Percentiles rank a stretch among this genome's conserved stretches.
Conservation (phyloP, 441 rosid genomes). For the Populus trichocarpa region DNA sequence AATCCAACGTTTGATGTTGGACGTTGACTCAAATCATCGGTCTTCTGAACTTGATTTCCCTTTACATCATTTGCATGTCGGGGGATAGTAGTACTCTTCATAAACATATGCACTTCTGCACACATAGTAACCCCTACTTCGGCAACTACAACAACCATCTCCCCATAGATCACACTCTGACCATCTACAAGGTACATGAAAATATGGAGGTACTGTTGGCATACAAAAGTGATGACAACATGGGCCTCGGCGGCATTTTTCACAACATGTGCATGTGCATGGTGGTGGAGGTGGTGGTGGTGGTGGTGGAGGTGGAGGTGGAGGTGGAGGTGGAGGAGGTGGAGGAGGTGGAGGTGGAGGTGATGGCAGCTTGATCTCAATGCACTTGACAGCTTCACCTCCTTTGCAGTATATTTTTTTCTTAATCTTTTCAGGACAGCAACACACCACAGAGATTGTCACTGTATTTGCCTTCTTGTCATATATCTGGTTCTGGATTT, state of each 20-base stretch:
- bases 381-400: conserved; percentile 44
- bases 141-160: conserved; percentile 31
- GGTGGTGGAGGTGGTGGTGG: too few relatives aligned
- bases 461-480: conserved; percentile 65
- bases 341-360: too few relatives aligned
- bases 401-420: conserved; percentile 60
- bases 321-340: neutral
- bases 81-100: conserved; percentile 36
- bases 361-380: conserved; percentile 32
- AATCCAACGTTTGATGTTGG: too few relatives aligned
- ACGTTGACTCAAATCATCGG: too few relatives aligned
- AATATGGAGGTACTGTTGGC: conserved; percentile 12
- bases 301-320: neutral
- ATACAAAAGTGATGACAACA: conserved; percentile 34
- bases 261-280: conserved; percentile 29
- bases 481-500: conserved; percentile 53
- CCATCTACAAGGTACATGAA: conserved; percentile 30
- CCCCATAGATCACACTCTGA: conserved; percentile 56
- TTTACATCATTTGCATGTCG: conserved; percentile 51
- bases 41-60: neutral
- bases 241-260: conserved; percentile 26
- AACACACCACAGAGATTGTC: conserved; percentile 58
- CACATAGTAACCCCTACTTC: conserved; percentile 17
- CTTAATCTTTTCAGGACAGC: conserved; percentile 65
- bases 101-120: conserved; percentile 36